A percentile compares a stretch with the other conserved stretches of the same genome.
phyloP scores from a whole-genome alignment of 768 basidiomycete genomes.

The Mycena indigotica region DNA sequence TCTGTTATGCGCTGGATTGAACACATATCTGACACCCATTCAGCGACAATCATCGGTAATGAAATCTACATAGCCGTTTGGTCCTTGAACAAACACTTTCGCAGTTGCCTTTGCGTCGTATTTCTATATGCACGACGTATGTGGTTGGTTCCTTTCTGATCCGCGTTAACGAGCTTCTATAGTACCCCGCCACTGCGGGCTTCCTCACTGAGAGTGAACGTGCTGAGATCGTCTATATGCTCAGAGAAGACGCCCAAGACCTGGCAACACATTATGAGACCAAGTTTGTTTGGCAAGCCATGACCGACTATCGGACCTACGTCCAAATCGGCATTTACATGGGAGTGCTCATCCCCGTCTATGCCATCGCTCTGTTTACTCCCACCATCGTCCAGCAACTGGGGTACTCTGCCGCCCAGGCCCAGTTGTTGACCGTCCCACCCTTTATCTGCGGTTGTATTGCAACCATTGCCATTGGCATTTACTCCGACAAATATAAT shows the following conservation, averaged over 20 bases:
- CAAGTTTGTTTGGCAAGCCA: conserved; percentile 51
- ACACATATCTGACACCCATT: not conserved
- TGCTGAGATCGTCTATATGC: conserved; percentile 37
- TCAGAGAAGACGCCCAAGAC: conserved; percentile 47
- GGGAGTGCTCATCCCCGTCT: conserved; percentile 49
- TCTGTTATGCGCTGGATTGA: not conserved
- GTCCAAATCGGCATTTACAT: conserved; percentile 43
- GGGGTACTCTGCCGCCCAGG: conserved; percentile 51
- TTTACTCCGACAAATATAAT: conserved; percentile 44
- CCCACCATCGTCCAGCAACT: conserved; percentile 52
- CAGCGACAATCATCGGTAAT: conserved; percentile 17
- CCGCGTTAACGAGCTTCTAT: not conserved
- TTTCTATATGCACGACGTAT: conserved; percentile 58
- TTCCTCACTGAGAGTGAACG: conserved; percentile 54
- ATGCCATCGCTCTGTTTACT: conserved; percentile 48
- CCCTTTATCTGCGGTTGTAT: conserved; percentile 51
- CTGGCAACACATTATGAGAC: conserved; percentile 47
- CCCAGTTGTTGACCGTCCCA: conserved; percentile 55
- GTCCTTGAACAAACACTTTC: not conserved
- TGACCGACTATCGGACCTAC: conserved; percentile 49
- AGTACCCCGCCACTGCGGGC: conserved; percentile 61
- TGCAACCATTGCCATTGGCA: conserved; percentile 43
- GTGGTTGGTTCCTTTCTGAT: conserved; percentile 13
- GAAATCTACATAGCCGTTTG: not conserved
- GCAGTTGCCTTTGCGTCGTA: conserved; percentile 42